Evolutionary conservation across 202 grass and related monocot species (phyloP), one percentile per base, ranked within the genome.

Genomic region (Brachypodium distachyon): DNA sequence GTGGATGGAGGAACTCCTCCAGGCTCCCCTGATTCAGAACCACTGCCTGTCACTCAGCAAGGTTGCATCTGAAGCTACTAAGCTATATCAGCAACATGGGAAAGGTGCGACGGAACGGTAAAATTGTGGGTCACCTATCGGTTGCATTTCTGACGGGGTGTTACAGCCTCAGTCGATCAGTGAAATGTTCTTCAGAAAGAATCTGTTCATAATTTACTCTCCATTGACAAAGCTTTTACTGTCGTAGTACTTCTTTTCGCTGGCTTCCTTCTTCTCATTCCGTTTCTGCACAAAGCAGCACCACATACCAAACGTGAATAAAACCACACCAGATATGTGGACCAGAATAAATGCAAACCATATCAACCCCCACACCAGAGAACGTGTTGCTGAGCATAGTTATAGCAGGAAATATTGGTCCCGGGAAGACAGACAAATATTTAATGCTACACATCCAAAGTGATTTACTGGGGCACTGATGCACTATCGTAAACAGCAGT

Each of bases 221-320:
- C 90, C 96, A 70, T 90, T 86, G 21, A 92, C 83, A 12, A 88
- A 95, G 36, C 74, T 83, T 92, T 89, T 95, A 70, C 77, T 68
- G 37, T 98, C 87, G 8, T 95, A 95, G 34, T 92, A 98, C 80
- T 84, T 98, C 82, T 77, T 97, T 83, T 98, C 95, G 54, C 95
- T 95, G 29, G 91, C 95, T 98, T 98, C 95, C 79, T 98, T 98
- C 89, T 87, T 94, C 51, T 95, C 96, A 43, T 98, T 98, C 77
- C 96, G 72, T 68, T 95, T 95, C 96, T 98, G 84, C 80, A 83
- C 19, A 75, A 48, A 65, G 31, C 22, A 79, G 77, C 29, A 48
- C 6, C 56, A 69, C 17, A 82, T 4, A 55, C 13, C 12, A 72
- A 73, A 68, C 33, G 19, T 39, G 26, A 60, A 56, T 61, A 21